phyloP scores from a whole-genome alignment of 78 protist genomes.

The Bigelowiella natans region DNA sequence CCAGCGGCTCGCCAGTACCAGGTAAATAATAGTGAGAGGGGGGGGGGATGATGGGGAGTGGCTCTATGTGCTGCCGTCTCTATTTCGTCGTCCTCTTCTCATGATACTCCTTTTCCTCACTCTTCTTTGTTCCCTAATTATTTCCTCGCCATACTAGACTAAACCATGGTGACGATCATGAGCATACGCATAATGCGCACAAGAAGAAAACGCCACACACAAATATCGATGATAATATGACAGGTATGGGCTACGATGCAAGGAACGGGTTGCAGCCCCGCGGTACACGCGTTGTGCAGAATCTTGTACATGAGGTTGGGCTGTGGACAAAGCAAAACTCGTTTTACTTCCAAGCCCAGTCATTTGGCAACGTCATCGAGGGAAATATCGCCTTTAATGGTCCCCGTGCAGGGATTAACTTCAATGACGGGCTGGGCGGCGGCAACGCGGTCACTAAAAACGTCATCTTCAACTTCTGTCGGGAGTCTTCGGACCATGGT shows the following conservation, averaged over 20 bases:
- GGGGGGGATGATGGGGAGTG: too few species aligned
- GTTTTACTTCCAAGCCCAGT: slow-evolving; percentile 20
- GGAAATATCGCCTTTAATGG: slow-evolving; percentile 36
- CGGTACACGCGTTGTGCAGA: not conserved
- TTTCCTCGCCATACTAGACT: too few species aligned
- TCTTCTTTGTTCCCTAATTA: too few species aligned
- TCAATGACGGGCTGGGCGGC: slow-evolving; percentile 47
- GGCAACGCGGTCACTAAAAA: not conserved
- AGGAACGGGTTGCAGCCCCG: slow-evolving; percentile 20
- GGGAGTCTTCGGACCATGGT: slow-evolving; percentile 44
- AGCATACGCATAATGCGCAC: too few species aligned
- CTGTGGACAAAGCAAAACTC: slow-evolving; percentile 26
- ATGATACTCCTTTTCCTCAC: too few species aligned
- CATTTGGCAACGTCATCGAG: slow-evolving; percentile 9
- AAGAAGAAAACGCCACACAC: too few species aligned
- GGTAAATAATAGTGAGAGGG: too few species aligned
- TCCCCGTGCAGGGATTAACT: slow-evolving; percentile 38
- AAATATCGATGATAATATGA: too few species aligned
- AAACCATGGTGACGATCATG: too few species aligned
- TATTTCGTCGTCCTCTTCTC: slow-evolving; percentile 10
- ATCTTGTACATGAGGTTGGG: slow-evolving; percentile 30
- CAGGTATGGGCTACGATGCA: slow-evolving; percentile 25
- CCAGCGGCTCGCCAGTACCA: too few species aligned
- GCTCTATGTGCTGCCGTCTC: slow-evolving; percentile 7
- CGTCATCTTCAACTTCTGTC: slow-evolving; percentile 22